Evolutionary conservation across 2,329 filamentous ascomycete genomes (phyloP), one percentile per base, ranked within the genome.

Genomic region (Myriangium duriaei): DNA sequence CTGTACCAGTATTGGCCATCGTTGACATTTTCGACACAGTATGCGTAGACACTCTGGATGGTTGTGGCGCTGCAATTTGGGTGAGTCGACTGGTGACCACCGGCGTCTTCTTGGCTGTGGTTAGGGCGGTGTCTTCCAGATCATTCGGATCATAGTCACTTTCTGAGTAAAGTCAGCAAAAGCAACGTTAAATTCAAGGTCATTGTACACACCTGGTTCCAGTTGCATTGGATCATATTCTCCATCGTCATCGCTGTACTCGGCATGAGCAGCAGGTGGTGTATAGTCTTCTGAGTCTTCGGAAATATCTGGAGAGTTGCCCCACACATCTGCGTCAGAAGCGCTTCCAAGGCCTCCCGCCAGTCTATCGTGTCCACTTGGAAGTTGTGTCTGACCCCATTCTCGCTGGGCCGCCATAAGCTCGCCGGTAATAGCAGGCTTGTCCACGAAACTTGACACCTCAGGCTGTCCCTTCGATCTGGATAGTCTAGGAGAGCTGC

Each of bases 1-100:
- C n/a, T n/a, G n/a, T 15, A 34, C 33, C 16, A 36, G 28, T 40
- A 34, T 41, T 24, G 41, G 43, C 16, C 47, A 69, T 51, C 34
- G 61, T 56, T 43, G 68, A 60, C 37, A 63, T 58, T 52, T 72
- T 73, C 39, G 67, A 56, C 31, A 65, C 61, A 40, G 71, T 67
- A 43, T 76, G 57, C 32, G 71, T 70, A 16, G 72, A 73, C 15
- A 75, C 75, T 52, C 82, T 79, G 34, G 77, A 76, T 37, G 83
- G 81, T 51, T 83, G 81, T 16, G 83, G 81, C 36, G 82, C 82
- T 52, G 79, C 72, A 50, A 87, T 78, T 54, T 57, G 54, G 11
- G 49, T 58, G 28, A 58, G 47, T 39, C 86, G 79, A 48, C 76
- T 78, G 52, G 76, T 75, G 49, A 87, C 68, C 41, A 87, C 63